Evolutionary conservation across 2,329 filamentous ascomycete species (phyloP).

Genomic region (Fusarium tjaetaba): DNA sequence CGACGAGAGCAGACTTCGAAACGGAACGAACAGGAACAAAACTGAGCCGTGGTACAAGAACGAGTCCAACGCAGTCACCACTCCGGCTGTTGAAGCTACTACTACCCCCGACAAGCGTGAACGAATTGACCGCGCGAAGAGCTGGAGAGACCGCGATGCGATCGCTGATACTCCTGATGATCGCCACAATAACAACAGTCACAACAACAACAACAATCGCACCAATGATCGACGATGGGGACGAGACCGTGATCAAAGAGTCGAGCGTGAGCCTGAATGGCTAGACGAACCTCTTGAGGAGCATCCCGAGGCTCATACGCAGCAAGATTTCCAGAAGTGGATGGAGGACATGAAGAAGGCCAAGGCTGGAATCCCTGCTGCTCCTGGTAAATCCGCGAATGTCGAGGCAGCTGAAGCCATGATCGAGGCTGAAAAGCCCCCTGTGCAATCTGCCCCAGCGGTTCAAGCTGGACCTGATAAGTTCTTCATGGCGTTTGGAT

Average conservation of each 20-base stretch:
- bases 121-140: constrained; percentile 67
- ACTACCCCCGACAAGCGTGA: constrained; percentile 56
- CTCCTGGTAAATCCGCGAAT: constrained; percentile 51
- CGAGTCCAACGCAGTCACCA: constrained; percentile 47
- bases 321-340: constrained; percentile 93
- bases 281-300: constrained; percentile 79
- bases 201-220: constrained; percentile 49
- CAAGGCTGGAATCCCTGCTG: constrained; percentile 52
- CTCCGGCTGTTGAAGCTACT: constrained; percentile 39
- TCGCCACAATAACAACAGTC: constrained; percentile 57
- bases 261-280: constrained; percentile 91
- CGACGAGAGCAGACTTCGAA: constrained; percentile 69
- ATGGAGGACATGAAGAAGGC: constrained; percentile 89
- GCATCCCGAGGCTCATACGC: constrained; percentile 76
- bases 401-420: constrained; percentile 49
- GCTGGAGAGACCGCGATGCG: constrained; percentile 67
- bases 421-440: constrained; percentile 61
- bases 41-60: constrained; percentile 81
- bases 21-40: constrained; percentile 71
- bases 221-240: constrained; percentile 63
- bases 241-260: constrained; percentile 65
- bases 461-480: constrained; percentile 77
- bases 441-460: constrained; percentile 68
- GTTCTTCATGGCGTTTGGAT: constrained; percentile 73
- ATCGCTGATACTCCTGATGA: constrained; percentile 61